These are phyloP conservation scores for Powellomyces hirtus DNA, from an alignment of 192 early-diverging fungal genomes.

Conservation along the genomic window DNA sequence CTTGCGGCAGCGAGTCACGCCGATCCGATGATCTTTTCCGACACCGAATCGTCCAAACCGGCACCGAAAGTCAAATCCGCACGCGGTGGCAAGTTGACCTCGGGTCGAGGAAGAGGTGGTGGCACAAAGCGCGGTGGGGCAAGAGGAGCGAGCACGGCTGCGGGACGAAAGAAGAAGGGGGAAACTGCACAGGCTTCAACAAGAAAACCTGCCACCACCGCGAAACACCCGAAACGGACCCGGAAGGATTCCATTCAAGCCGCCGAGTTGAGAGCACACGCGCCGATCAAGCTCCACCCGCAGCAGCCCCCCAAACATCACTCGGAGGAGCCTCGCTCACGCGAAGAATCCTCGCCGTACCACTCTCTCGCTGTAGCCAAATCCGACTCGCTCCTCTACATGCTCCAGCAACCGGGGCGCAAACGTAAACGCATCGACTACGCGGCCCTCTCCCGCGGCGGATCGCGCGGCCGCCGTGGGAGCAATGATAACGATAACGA, in stretches of 20 bases:
- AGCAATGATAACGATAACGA: neutral
- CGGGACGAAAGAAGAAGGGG: neutral
- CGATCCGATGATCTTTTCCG: no score
- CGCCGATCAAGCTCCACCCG: neutral
- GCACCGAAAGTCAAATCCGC: no score
- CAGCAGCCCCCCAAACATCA: neutral
- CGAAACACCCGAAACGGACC: neutral
- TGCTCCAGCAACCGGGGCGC: neutral
- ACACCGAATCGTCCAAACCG: no score
- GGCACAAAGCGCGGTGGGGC: neutral
- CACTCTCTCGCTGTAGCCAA: neutral
- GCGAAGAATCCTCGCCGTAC: neutral
- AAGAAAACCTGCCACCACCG: neutral
- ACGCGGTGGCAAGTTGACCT: neutral
- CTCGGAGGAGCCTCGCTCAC: neutral
- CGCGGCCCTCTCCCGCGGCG: constrained; percentile 6
- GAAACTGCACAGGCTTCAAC: neutral
- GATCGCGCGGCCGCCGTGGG: neutral
- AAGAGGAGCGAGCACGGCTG: neutral
- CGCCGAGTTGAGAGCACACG: neutral
- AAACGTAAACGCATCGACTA: constrained; percentile 23
- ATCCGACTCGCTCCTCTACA: neutral
- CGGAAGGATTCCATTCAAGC: neutral
- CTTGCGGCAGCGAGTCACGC: neutral
- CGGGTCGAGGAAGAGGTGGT: neutral